Evolutionary conservation across 1,284 basidiomycete species (phyloP).

Genomic region (Cutaneotrichosporon arboriforme): DNA sequence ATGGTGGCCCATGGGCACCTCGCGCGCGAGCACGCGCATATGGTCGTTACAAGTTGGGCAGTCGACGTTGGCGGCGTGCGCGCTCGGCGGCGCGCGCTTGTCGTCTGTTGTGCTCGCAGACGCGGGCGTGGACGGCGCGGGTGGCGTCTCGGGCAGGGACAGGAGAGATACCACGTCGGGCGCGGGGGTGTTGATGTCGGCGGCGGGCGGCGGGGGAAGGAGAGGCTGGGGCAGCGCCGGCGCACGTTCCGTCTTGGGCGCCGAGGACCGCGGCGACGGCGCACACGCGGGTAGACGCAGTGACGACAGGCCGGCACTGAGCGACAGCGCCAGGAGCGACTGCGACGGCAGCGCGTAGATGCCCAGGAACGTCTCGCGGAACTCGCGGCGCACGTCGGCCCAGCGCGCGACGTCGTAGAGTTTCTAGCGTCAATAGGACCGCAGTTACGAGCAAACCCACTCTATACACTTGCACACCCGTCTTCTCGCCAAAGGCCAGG

Average conservation of each 20-base stretch:
- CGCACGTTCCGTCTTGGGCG: constrained; percentile 17
- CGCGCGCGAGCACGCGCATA: constrained; percentile 68
- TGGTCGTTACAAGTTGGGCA: constrained; percentile 83
- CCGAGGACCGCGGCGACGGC: background rate
- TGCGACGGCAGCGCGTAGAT: constrained; percentile 80
- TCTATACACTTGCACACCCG: constrained; percentile 42
- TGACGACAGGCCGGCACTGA: constrained; percentile 81
- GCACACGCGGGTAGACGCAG: constrained; percentile 67
- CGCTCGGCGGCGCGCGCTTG: constrained; percentile 18
- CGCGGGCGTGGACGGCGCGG: background rate
- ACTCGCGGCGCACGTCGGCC: constrained; percentile 64
- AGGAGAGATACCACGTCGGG: no score
- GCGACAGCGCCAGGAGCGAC: constrained; percentile 74
- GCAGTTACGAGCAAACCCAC: constrained; percentile 25
- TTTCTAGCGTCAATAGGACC: constrained; percentile 52
- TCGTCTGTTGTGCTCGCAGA: constrained; percentile 2
- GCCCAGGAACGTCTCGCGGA: constrained; percentile 75
- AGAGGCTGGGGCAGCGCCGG: constrained; percentile 14
- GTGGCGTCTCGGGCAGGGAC: constrained; percentile 5
- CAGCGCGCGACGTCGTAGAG: constrained; percentile 76
- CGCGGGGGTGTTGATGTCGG: constrained; percentile 6
- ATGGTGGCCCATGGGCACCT: constrained; percentile 90
- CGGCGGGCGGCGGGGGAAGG: constrained; percentile 6
- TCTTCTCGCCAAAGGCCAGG: constrained; percentile 58
- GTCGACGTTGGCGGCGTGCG: constrained; percentile 66